Evolutionary conservation across 129 eudicot genomes (phyloP), one percentile per base, ranked within the genome.

Genomic region (Arctium minus): DNA sequence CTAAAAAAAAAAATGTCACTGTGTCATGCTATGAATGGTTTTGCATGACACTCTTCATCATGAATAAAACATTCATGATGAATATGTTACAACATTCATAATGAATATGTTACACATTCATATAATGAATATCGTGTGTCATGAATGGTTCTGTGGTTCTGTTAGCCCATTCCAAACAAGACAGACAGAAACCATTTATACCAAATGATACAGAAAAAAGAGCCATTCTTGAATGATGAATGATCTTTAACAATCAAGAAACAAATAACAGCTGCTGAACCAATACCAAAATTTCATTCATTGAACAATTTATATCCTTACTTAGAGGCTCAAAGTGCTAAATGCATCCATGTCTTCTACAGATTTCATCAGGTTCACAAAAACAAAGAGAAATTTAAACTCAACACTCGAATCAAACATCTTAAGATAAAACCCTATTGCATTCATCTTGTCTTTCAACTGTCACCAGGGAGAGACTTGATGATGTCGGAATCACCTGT

Each of bases 401-500:
- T 60, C 84, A 67, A 81, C 62, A 84, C 6, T 62, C 10, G 44
- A 84, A 77, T 50, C 68, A 17, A 77, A 83, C 48, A 77, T 71
- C 73, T 77, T 29, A n/a, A 11, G 36, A 33, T 33, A 53, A 12
- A 84, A 72, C 62, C 56, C 62, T 73, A 84, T 53, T 5, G 65
- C 29, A 60, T 17, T 70, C 78, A 76, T 36, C 71, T 38, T 18
- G 76, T 83, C 62, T 39, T 81, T 86, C 65, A 89, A 56, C 85
- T 84, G 48, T 89, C 90, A 80, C 87, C 84, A 36, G 93, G 89
- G 71, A 89, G 84, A 35, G 87, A 70, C 82, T 89, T 89, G 82
- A 89, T 89, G 86, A 89, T 89, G 67, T 89, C 93, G 46, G 93
- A 89, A 80, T 89, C 93, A 89, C 93, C 93, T 89, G 82, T 33